Base-by-base conservation (phyloP, 208 protist genomes). In the Vickermania spadyakhi region DNA sequence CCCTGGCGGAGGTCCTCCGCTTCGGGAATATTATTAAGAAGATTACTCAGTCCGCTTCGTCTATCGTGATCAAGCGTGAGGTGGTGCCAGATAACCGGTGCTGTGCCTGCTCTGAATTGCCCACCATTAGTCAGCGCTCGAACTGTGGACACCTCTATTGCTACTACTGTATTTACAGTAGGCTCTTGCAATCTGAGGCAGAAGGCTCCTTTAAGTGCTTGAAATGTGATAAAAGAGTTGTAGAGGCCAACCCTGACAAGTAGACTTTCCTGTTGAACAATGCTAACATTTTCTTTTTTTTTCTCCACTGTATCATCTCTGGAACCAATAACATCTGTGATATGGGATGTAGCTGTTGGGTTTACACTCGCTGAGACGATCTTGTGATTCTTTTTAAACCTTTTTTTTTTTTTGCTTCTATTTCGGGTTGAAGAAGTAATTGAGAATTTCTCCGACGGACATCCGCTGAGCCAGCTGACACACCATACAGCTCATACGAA, bases 111-210 rank as follows among this genome's bases (percentile, higher is more conserved):
- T 59, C 74, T 28, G 58, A 79, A 55, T 50, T 76, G 26, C 84
- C 84, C 2, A 84, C 75, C 22, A 62, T 93, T 31, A 64, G 68
- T 27, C 85, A 89, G 67, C 80, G 81, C 13, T 83, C 86, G 5
- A 91, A 90, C 70, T 96, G 91, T 74, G 86, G 86, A 0, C 91
- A 96, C 52, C 56, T 86, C 11, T 96, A 94, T 62, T 96, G 91
- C 72, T 95, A 96, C 61, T 95, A 96, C 79, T 96, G 91, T 64
- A 93, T 95, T 62, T 85, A 88, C 62, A 86, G 86, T 66, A 75
- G 89, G 1, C 70, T 94, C 21, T 55, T 83, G 23, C 81, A 92
- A 55, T 69, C 64, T 26, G 58, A 77, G 31, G 30, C 73, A 1
- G 60, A 70, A 0, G 81, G 79, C 14, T 90, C 89, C 2, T 96